Evolutionary conservation across 2,329 filamentous ascomycete species (phyloP).

Genomic region (Scolecobasidium constrictum): DNA sequence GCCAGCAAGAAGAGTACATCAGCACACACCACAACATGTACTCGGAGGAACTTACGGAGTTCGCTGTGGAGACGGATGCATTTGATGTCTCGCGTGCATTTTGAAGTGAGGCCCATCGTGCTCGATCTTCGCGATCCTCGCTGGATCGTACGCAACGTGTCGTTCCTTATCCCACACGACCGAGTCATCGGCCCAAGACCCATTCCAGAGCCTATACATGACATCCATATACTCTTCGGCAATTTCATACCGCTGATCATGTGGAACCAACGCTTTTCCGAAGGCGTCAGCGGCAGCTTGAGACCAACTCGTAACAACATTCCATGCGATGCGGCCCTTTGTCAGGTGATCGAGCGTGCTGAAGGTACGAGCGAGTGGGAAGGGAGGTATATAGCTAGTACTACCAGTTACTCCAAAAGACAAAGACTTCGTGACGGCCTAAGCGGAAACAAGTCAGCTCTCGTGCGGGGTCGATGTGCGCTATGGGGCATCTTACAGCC

Average conservation of each 20-base stretch:
- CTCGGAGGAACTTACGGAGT: no score
- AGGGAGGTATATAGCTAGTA: slow-evolving; percentile 27
- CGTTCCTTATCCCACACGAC: slow-evolving; percentile 34
- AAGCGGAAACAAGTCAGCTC: slow-evolving; percentile 14
- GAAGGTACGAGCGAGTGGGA: slow-evolving; percentile 22
- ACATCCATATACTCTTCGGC: slow-evolving; percentile 53
- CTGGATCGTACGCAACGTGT: slow-evolving; percentile 45
- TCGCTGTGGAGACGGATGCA: no score
- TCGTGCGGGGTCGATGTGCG: no score
- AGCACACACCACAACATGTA: no score
- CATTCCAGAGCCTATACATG: slow-evolving; percentile 45
- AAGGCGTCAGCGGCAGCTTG: slow-evolving; percentile 17
- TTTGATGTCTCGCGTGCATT: no score
- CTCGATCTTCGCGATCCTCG: slow-evolving; percentile 48
- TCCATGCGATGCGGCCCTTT: slow-evolving; percentile 32
- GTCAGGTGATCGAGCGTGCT: slow-evolving; percentile 26
- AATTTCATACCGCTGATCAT: slow-evolving; percentile 50
- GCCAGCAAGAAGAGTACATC: no score
- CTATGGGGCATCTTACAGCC: no score
- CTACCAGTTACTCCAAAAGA: slow-evolving; percentile 25
- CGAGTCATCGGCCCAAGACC: slow-evolving; percentile 45
- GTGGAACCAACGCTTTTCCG: slow-evolving; percentile 46
- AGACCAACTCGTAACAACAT: slow-evolving; percentile 29
- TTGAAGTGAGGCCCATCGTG: no score
- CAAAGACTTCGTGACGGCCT: slow-evolving; percentile 33